Evolutionary conservation across 2,329 filamentous ascomycete species (phyloP).

Genomic region (Tricladium varicosporioides): DNA sequence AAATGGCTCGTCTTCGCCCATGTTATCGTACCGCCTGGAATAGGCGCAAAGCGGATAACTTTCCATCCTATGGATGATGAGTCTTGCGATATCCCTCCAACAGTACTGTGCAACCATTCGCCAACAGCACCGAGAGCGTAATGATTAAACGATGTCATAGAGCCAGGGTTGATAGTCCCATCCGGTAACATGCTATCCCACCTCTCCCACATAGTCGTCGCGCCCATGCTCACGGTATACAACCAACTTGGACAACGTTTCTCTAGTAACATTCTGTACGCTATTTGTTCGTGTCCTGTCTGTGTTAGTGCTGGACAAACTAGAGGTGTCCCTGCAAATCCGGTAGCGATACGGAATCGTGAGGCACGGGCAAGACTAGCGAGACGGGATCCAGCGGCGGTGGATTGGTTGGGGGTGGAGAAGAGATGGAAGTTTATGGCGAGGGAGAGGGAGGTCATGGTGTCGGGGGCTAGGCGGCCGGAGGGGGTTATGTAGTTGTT

Average conservation of each 20-base stretch:
- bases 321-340: slow-evolving; percentile 33
- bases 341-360: slow-evolving; percentile 28
- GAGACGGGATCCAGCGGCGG: slow-evolving; percentile 19
- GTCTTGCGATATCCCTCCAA: slow-evolving; percentile 28
- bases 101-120: slow-evolving; percentile 25
- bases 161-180: slow-evolving; percentile 26
- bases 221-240: slow-evolving; percentile 30
- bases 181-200: slow-evolving; percentile 31
- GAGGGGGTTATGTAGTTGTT: slow-evolving; percentile 29
- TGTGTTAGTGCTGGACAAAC: slow-evolving; percentile 18
- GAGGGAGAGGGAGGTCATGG: slow-evolving; percentile 30
- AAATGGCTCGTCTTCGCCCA: slow-evolving; percentile 30
- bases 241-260: slow-evolving; percentile 34
- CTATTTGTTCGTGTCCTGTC: slow-evolving; percentile 19
- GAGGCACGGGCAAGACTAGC: slow-evolving; percentile 19
- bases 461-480: slow-evolving; percentile 27
- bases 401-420: background rate
- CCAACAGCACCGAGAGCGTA: slow-evolving; percentile 27
- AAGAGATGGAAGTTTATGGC: slow-evolving; percentile 28
- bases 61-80: slow-evolving; percentile 34
- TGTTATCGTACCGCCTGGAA: slow-evolving; percentile 33
- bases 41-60: slow-evolving; percentile 28
- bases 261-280: slow-evolving; percentile 40
- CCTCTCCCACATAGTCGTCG: slow-evolving; percentile 30
- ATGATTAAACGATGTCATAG: slow-evolving; percentile 30